Evolutionary conservation across 2,329 filamentous ascomycete genomes (phyloP), one percentile per base, ranked within the genome.

Genomic region (Aspergillus novofumigatus): DNA sequence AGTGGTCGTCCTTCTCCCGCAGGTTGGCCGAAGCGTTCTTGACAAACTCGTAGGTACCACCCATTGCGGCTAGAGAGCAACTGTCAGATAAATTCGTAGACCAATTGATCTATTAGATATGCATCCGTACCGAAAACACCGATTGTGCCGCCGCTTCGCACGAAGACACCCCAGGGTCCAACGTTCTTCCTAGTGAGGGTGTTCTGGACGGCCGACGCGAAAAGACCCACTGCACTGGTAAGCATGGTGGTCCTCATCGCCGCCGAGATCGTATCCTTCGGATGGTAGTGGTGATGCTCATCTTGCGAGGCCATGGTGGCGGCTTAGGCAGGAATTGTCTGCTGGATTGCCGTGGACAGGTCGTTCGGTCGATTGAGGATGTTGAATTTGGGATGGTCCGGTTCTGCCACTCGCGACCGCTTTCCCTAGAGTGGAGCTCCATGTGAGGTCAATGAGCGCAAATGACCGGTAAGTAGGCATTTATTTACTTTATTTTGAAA

Each of bases 111-210:
- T 38, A 57, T 54, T 54, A 38, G 5, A 6, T 26, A 23, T 23
- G 44, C 21, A 32, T 51, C 25, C 81, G 62, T 81, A 90, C 88
- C 84, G 68, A 86, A 85, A 59, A 83, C 72, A 59, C 79, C 88
- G 70, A 93, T 89, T 51, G 88, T 88, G 69, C 87, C 81, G 64
- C 92, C 92, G 56, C 86, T 88, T 69, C 86, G 85, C 49, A 90
- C 90, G 72, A 97, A 87, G 69, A 96, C 83, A 65, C 90, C 89
- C 80, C 88, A 85, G 60, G 87, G 83, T 67, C 92, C 91, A 64
- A 94, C 81, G 75, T 96, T 96, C 72, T 85, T 83, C 80, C 86
- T 92, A 55, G 87, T 83, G 66, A 97, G 83, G 58, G 92, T 91
- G 80, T 96, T 97, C 80, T 92, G 90, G 64, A 96, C 82, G 55